Conservation (phyloP, 768 basidiomycete species). For the Amanita molliuscula region DNA sequence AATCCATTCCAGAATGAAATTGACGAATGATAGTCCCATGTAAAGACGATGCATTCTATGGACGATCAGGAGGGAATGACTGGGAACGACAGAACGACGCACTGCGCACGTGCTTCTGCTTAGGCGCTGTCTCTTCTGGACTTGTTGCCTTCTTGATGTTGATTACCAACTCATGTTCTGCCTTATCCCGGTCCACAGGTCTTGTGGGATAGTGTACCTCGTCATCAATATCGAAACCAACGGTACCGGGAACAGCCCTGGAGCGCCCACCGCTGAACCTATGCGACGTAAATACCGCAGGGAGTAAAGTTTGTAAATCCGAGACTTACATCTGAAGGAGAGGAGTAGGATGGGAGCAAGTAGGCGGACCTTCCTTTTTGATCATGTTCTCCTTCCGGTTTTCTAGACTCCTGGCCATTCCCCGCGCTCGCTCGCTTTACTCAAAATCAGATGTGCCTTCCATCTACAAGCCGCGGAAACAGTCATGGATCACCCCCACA, state of each 20-base stretch:
- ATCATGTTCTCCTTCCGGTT: constrained; percentile 1
- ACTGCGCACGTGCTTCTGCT: constrained; percentile 99
- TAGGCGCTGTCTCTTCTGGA: constrained; percentile 91
- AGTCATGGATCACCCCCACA: constrained; percentile 57
- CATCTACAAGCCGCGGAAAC: constrained; percentile 46
- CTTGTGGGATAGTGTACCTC: constrained; percentile 92
- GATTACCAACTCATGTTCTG: constrained; percentile 84
- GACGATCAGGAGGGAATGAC: constrained; percentile 9
- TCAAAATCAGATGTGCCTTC: constrained; percentile 22
- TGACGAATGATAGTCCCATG: constrained; percentile 98
- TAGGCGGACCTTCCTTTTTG: neutral
- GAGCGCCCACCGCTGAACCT: constrained; percentile 32
- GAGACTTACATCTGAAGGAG: constrained; percentile 1
- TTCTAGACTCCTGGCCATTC: neutral
- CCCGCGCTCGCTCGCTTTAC: neutral
- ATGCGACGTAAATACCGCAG: neutral
- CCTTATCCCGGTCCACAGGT: constrained; percentile 98
- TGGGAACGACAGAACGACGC: constrained; percentile 20
- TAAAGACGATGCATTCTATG: constrained; percentile 94
- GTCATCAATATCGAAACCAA: constrained; percentile 61
- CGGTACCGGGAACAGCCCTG: constrained; percentile 23
- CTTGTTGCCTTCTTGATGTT: constrained; percentile 99
- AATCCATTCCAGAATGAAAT: constrained; percentile 97
- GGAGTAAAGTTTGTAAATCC: neutral
- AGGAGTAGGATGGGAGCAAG: neutral